These are phyloP conservation scores for Ganoderma boninense DNA, from an alignment of 1,284 basidiomycete genomes.

Conservation along the genomic window DNA sequence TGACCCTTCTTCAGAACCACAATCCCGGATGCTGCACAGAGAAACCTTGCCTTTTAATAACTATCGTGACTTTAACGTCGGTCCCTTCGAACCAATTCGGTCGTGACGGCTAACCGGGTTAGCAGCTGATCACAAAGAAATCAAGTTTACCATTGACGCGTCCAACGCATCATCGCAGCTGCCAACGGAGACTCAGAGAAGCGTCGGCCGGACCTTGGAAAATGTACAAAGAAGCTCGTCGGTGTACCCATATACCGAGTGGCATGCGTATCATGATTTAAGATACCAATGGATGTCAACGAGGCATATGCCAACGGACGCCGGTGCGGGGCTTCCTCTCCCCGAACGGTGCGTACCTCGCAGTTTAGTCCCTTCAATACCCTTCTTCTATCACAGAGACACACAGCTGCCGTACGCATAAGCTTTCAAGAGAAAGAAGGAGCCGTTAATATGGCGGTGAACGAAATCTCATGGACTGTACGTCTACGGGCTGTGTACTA, in stretches of 20 bases:
- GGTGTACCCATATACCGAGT: not conserved
- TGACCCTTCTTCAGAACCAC: not conserved
- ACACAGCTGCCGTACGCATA: not conserved
- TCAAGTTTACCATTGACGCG: not conserved
- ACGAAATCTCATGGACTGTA: not conserved
- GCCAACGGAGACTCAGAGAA: not conserved
- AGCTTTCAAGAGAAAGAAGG: not conserved
- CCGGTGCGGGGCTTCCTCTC: not conserved
- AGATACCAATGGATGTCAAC: not conserved
- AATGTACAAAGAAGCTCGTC: not conserved
- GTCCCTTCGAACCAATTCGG: not conserved
- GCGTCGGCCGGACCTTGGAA: not conserved
- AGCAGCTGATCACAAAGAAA: not conserved
- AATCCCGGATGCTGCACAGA: not conserved
- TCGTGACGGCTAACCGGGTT: not conserved
- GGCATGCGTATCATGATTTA: not conserved
- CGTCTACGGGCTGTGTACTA: not conserved
- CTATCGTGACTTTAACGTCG: not conserved
- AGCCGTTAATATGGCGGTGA: not conserved
- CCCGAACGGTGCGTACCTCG: not conserved
- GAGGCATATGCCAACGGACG: not conserved
- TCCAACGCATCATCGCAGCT: not conserved
- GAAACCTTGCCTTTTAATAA: not conserved
- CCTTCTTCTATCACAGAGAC: not conserved
- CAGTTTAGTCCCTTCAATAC: not conserved